Evolutionary conservation across 2,329 filamentous ascomycete genomes (phyloP), one percentile per base, ranked within the genome.

Genomic region (Fusarium haematococcum): DNA sequence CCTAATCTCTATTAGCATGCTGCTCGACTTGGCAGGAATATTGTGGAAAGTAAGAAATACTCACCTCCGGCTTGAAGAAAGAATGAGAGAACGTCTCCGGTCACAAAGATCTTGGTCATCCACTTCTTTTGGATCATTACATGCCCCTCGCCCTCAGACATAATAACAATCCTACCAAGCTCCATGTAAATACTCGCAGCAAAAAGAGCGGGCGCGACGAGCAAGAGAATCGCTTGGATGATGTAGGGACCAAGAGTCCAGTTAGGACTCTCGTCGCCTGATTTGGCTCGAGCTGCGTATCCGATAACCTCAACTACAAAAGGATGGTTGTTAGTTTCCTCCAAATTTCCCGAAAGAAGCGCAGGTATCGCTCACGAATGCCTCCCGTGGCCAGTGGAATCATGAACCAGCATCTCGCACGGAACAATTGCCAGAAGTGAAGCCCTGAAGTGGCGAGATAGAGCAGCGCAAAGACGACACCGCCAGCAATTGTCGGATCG

Each of bases 71-170:
- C 69, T 4, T 76, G 74, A 0, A 76, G 30, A 5, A 76, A 23
- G 10, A 76, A 76, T 0, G 74, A 76, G 0, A 76, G 8, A 0
- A 76, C 18, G 8, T 76, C 74, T 14, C 74, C 74, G 1, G 33
- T 52, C 0, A 74, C 73, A 41, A 76, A 76, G 0, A 70, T 50
- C 20, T 74, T 76, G 37, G 74, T 76, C 63, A 76, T 52, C 74
- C 74, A 76, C 30, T 66, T 74, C 13, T 25, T 20, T 13, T 33
- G 32, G 2, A 57, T 57, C n/a, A 57, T 7, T 0, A 25, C 33
- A 25, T 37, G 54, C 4, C 32, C 25, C 35, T 60, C 57, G 6
- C 54, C 54, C 9, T 57, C 54, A 2, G 20, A 8, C 54, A 37
- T 37, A 14, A 57, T 14, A 14, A 57, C 32, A 25, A 57, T 57